Percentiles rank a stretch among this genome's conserved stretches.
These are phyloP conservation scores for Mycena leptocephala DNA, from an alignment of 768 basidiomycete genomes.

Conservation along the genomic window DNA sequence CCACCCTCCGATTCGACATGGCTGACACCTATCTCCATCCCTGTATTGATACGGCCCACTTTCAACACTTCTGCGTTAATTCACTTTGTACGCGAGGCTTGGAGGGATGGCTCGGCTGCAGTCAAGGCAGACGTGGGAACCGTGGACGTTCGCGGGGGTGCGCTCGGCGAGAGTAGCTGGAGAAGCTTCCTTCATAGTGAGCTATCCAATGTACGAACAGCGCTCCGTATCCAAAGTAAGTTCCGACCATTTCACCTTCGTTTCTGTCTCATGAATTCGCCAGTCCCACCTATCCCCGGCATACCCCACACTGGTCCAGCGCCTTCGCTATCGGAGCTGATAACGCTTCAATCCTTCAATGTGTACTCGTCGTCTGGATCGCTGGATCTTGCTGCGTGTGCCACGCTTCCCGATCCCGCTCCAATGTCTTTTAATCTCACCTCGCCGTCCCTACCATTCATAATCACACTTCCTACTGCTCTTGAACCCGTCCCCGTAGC, in stretches of 20 bases:
- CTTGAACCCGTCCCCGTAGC: constrained; percentile 63
- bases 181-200: constrained; percentile 55
- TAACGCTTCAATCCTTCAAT: constrained; percentile 74
- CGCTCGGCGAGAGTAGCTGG: constrained; percentile 63
- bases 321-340: constrained; percentile 71
- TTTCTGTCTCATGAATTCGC: neutral
- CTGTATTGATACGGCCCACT: constrained; percentile 69
- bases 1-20: constrained; percentile 69
- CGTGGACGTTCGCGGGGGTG: constrained; percentile 69
- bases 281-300: constrained; percentile 79
- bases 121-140: constrained; percentile 60
- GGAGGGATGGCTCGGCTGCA: constrained; percentile 67
- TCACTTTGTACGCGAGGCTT: constrained; percentile 71
- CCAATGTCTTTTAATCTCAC: constrained; percentile 66
- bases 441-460: constrained; percentile 74
- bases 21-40: constrained; percentile 69
- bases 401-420: constrained; percentile 72
- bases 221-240: constrained; percentile 71
- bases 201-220: constrained; percentile 62
- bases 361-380: constrained; percentile 48
- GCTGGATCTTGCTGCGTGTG: constrained; percentile 66
- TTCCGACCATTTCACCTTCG: constrained; percentile 27
- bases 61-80: constrained; percentile 64
- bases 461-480: constrained; percentile 64
- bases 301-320: constrained; percentile 69